Base-by-base conservation (phyloP, 2,329 filamentous ascomycete genomes). In the Fonsecaea nubica region DNA sequence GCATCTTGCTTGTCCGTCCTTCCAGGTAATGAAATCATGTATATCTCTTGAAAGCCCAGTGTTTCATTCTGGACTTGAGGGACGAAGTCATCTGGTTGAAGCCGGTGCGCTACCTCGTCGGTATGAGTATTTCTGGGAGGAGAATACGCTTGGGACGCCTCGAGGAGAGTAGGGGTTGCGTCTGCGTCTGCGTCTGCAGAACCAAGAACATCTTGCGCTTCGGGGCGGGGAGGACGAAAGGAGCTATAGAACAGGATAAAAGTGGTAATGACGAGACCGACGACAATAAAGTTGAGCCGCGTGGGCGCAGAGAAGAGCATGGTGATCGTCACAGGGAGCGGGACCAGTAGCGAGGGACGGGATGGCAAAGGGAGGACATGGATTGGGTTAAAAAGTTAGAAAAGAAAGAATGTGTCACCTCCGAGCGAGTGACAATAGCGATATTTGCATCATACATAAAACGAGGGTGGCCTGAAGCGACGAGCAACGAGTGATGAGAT, bases 1-100 rank as follows among this genome's bases (percentile, higher is more conserved):
- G 79, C 80, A 76, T 86, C 84, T 58, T 81, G 78, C 69, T 83
- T 83, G 72, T 85, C 83, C 3, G 78, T 80, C 38, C 84, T 77
- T 48, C 80, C 77, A 4, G 81, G 80, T 9, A 85, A 74, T 4
- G 80, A 79, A 54, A 86, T 76, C 30, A 81, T 79, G 62, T 83
- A 82, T 33, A 84, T 75, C 55, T 80, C 79, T 60, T 83, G 64
- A 42, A 71, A 70, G 5, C 71, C 71, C 21, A 72, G 52, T n/a
- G 69, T 67, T 36, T 65, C 65, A 53, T 70, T 70, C 42, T 63
- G 65, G 21, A 70, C 63, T 30, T 38, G 50, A 48, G 58, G 36
- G 18, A 61, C 38, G 4, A 53, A n/a, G 7, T 42, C 40, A 35
- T 63, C 60, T 8, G 52, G 7, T 12, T 10, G 45, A 25, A 50